phyloP scores from a whole-genome alignment of 345 rosid species.

The Crucihimalaya himalaica region DNA sequence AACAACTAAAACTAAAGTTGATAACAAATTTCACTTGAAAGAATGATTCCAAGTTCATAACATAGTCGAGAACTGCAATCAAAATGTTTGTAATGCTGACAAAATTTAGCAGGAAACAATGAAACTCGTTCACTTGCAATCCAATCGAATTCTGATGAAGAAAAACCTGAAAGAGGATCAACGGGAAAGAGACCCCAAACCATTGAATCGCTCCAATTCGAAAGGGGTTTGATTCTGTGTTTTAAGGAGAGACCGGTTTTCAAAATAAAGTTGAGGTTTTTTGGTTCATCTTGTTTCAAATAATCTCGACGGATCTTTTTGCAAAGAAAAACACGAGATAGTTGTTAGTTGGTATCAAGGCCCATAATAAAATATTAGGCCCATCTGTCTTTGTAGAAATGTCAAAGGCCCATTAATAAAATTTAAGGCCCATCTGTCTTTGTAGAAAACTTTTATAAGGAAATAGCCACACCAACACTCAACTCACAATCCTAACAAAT shows the following conservation, averaged over 20 bases:
- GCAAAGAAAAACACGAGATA: too few species aligned
- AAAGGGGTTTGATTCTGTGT: conserved; percentile 5
- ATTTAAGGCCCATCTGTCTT: too few species aligned
- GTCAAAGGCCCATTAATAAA: too few species aligned
- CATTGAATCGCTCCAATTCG: conserved; percentile 45
- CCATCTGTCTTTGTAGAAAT: too few species aligned
- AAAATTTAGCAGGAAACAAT: background rate
- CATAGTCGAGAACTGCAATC: background rate
- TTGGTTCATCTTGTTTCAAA: background rate
- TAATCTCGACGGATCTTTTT: too few species aligned
- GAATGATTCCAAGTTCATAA: background rate
- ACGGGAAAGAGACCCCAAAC: conserved; percentile 81
- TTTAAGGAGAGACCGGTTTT: conserved; percentile 14
- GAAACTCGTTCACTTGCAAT: conserved; percentile 21
- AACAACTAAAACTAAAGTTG: background rate
- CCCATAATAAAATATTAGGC: too few species aligned
- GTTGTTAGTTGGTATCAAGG: too few species aligned
- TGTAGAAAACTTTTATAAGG: too few species aligned
- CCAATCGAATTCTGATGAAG: background rate
- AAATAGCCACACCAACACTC: too few species aligned
- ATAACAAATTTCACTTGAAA: background rate
- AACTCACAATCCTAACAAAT: too few species aligned
- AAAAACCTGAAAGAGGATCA: conserved; percentile 68
- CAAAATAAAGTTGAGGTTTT: background rate
- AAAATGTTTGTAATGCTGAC: background rate